Percentiles rank a stretch among this genome's conserved stretches.
Evolutionary conservation across 2,329 filamentous ascomycete species (phyloP).

Genomic region (Fusarium sp.): DNA sequence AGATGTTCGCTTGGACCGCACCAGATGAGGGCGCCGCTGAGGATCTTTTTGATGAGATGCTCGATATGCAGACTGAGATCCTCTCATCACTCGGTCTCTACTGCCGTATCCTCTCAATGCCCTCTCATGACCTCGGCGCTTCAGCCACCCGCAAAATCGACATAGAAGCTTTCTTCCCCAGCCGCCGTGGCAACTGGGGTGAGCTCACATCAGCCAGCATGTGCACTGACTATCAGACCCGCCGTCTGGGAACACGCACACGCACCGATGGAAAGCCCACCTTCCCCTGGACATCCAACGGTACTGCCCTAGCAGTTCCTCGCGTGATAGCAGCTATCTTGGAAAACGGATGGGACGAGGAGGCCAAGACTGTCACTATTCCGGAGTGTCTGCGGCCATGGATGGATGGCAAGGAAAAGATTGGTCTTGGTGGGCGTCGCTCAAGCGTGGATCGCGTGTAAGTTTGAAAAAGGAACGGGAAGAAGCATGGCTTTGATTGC

Average conservation of each 20-base stretch:
- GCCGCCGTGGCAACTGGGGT: slow-evolving; percentile 79
- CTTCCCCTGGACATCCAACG: slow-evolving; percentile 93
- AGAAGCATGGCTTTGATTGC: slow-evolving; percentile 1
- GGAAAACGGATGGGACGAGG: slow-evolving; percentile 89
- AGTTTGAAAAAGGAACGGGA: neutral
- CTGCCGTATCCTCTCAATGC: slow-evolving; percentile 94
- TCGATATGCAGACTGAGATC: slow-evolving; percentile 88
- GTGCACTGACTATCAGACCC: slow-evolving; percentile 94
- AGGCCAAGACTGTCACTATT: slow-evolving; percentile 73
- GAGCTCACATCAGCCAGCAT: slow-evolving; percentile 92
- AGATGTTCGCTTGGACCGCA: slow-evolving; percentile 92
- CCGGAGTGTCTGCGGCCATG: slow-evolving; percentile 83
- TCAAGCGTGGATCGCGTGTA: slow-evolving; percentile 46
- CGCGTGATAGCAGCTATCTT: slow-evolving; percentile 88
- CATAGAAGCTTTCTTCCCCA: slow-evolving; percentile 95
- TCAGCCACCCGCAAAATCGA: slow-evolving; percentile 89
- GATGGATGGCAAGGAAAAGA: slow-evolving; percentile 81
- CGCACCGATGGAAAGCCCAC: slow-evolving; percentile 67
- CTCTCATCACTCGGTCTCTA: slow-evolving; percentile 80
- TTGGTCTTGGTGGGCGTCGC: slow-evolving; percentile 57
- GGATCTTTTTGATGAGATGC: slow-evolving; percentile 83
- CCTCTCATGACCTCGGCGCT: slow-evolving; percentile 86
- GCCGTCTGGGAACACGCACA: slow-evolving; percentile 81
- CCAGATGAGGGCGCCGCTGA: slow-evolving; percentile 63
- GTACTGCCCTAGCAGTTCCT: slow-evolving; percentile 91